Conservation (phyloP, 805 yeast genomes). For the Priceomyces haplophilus region DNA sequence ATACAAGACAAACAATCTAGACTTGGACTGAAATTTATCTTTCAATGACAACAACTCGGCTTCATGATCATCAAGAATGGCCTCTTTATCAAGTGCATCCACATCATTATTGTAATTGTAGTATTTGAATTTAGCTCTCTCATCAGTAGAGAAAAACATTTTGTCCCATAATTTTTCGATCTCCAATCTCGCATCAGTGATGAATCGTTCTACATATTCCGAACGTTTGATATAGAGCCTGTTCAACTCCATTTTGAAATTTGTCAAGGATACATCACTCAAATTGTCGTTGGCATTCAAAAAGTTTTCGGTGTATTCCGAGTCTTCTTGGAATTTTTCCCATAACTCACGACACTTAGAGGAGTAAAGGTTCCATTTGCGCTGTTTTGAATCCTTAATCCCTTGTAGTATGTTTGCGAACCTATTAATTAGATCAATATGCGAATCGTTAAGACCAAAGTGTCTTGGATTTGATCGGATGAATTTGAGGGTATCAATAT, state of each 20-base stretch:
- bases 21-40: constrained; percentile 46
- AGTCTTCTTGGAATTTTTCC: constrained; percentile 53
- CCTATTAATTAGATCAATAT: constrained; percentile 28
- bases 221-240: constrained; percentile 60
- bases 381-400: constrained; percentile 33
- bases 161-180: constrained; percentile 62
- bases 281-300: constrained; percentile 45
- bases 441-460: constrained; percentile 38
- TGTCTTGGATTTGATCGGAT: constrained; percentile 35
- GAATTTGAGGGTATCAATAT: constrained; percentile 34
- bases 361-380: constrained; percentile 32
- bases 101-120: constrained; percentile 32
- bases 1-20: constrained; percentile 55
- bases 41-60: constrained; percentile 53
- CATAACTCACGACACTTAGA: constrained; percentile 50
- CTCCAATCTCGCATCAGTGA: constrained; percentile 55
- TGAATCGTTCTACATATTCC: constrained; percentile 64
- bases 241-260: constrained; percentile 53
- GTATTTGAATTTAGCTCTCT: constrained; percentile 47
- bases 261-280: constrained; percentile 44
- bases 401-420: constrained; percentile 29
- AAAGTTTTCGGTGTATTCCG: constrained; percentile 40
- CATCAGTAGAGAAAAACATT: constrained; percentile 55
- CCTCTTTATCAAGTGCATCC: constrained; percentile 51
- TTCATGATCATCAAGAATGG: constrained; percentile 61